Base-by-base conservation (phyloP, 1,139 yeast genomes). In the Kluyveromyces marxianus region DNA sequence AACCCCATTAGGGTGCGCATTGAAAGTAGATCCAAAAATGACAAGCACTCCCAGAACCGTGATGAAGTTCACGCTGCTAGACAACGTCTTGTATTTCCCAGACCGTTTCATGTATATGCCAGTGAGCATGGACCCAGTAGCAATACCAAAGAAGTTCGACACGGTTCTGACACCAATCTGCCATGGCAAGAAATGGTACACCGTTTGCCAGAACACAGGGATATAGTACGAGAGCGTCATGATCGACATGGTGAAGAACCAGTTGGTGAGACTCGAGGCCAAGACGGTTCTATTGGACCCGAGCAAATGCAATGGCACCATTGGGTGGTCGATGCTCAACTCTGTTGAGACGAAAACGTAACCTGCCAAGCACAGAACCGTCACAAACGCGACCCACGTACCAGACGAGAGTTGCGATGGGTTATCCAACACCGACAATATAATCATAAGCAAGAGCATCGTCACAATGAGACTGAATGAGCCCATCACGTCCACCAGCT, bases 401-500 rank as follows among this genome's bases (percentile, higher is more conserved):
- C 47, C 47, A 28, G 69, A 61, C 48, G 41, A 71, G 63, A 70
- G 25, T 38, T 71, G 66, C 53, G 81, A 61, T 33, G 72, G 55
- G 27, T 72, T 69, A 7, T 90, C 89, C 1, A 82, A 83, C 47
- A 83, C 70, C 0, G 87, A 76, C 24, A 87, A 78, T 14, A 86
- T 83, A 8, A 79, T 62, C 71, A 86, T 74, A 45, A 72, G 62
- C 35, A 71, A 55, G 24, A 72, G 54, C 53, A 85, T 68, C 1
- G 81, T 64, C n/a, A 70, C 49, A 30, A 84, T 84, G 56, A 83
- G 69, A 33, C 77, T 67, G 37, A 73, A 60, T 1, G 89, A 76
- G 4, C 96, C 96, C 41, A 72, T 62, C 56, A 83, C 76, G 59
- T 87, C 96, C 37, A 87, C 76, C 47, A 85, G 66, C 49, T 69